Base-by-base conservation (phyloP, 345 rosid genomes). In the Salix exigua region DNA sequence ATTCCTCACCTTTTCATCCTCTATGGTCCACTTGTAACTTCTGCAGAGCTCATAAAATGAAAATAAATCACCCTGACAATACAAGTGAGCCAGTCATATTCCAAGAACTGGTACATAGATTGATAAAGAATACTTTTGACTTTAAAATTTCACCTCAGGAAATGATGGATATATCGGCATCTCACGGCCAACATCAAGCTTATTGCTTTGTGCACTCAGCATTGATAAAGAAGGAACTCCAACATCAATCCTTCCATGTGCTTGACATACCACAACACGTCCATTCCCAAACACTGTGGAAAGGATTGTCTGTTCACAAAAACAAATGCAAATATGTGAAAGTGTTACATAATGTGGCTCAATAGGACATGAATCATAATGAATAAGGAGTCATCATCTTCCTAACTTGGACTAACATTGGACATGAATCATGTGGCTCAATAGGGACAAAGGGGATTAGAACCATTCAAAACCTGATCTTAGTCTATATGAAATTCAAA, bases 1-100 rank as follows among this genome's bases (percentile, higher is more conserved):
- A 40, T 60, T 23, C 51, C 77, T 58, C 46, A 94, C 99, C 95
- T 89, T 78, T 77, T 87, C 90, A 89, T 92, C 91, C 74, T 89
- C 88, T 72, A 92, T 70, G 76, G 86, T 86, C 99, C 99, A 92
- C 72, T 70, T 84, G 84, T 86, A 94, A 73, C 75, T 84, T 78
- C 78, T 86, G 87, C 99, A 94, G 75, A 90, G 88, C 87, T 88
- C 97, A 81, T 90, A 91, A 70, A 92, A 86, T 58, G 97, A 90
- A 83, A 92, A 88, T 71, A 94, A 85, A 75, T 88, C 85, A 25
- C 94, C 99, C 99, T 94, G 91, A 83, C 31, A 73, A 83, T 75
- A 70, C 38, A 70, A 73, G 70, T 40, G 63, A 67, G 65, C 71
- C 58, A 70, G 75, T 79, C 75, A 86, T 74, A 73, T 72, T 72